These are phyloP conservation scores for Juglanconis juglandina DNA, from an alignment of 2,329 filamentous ascomycete species.

Conservation along the genomic window DNA sequence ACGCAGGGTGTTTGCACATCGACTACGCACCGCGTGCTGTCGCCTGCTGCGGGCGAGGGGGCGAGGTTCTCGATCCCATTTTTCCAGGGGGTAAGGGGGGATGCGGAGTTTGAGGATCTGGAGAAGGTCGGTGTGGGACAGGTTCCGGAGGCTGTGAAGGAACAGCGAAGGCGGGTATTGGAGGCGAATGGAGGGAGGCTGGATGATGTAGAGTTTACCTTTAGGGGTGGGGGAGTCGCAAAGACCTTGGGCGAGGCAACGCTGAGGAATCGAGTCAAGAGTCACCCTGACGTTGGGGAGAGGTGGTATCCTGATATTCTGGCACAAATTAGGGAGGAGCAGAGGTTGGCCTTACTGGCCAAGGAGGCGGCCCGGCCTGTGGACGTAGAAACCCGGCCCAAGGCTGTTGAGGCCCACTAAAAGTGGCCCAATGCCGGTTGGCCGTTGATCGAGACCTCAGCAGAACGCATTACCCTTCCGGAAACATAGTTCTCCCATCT, in stretches of 20 bases:
- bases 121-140: conserved; percentile 54
- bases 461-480: neutral
- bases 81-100: conserved; percentile 80
- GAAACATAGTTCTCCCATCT: too few species aligned
- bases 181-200: conserved; percentile 53
- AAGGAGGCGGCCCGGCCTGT: conserved; percentile 21
- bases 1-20: conserved; percentile 78
- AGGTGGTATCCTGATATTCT: conserved; percentile 70
- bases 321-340: conserved; percentile 55
- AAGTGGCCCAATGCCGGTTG: neutral
- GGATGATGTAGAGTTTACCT: conserved; percentile 85
- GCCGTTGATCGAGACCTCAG: neutral
- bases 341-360: conserved; percentile 37
- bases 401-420: conserved; percentile 39
- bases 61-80: conserved; percentile 79
- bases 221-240: conserved; percentile 64
- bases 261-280: conserved; percentile 79
- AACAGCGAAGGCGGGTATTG: conserved; percentile 58
- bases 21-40: conserved; percentile 82
- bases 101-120: conserved; percentile 76
- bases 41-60: conserved; percentile 64
- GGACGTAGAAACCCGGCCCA: conserved; percentile 23
- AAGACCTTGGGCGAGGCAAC: conserved; percentile 78
- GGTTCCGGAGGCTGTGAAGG: conserved; percentile 60
- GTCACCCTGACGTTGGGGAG: conserved; percentile 82